phyloP scores from a whole-genome alignment of 306 rosid genomes.

The Benincasa hispida region DNA sequence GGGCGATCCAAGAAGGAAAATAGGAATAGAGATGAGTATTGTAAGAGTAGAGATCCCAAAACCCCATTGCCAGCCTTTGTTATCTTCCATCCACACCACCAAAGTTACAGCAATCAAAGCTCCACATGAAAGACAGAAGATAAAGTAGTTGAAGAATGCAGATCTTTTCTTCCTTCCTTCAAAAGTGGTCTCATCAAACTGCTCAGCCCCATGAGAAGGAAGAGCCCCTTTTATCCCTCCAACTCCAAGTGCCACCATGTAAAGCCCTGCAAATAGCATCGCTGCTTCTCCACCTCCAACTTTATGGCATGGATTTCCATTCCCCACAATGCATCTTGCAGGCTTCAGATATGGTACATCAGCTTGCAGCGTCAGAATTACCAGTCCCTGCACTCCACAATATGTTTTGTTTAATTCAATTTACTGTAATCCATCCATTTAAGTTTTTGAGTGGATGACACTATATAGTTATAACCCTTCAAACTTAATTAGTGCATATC shows the following conservation, averaged over 20 bases:
- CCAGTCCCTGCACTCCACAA: slow-evolving; percentile 46
- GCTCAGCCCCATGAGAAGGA: slow-evolving; percentile 77
- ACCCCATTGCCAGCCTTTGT: slow-evolving; percentile 88
- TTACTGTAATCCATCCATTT: too few relatives aligned
- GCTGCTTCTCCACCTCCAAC: slow-evolving; percentile 29
- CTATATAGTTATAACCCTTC: too few relatives aligned
- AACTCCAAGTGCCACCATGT: slow-evolving; percentile 78
- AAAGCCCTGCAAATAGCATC: slow-evolving; percentile 67
- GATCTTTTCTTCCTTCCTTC: slow-evolving; percentile 62
- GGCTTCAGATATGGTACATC: slow-evolving; percentile 48
- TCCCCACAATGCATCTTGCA: slow-evolving; percentile 28
- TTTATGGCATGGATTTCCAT: slow-evolving; percentile 28
- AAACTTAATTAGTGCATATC: too few relatives aligned
- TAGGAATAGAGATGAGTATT: slow-evolving; percentile 52
- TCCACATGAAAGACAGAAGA: slow-evolving; percentile 68
- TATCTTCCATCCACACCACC: slow-evolving; percentile 86
- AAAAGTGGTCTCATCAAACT: slow-evolving; percentile 49
- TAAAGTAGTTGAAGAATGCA: slow-evolving; percentile 59
- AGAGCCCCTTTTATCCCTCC: slow-evolving; percentile 88
- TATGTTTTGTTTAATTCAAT: background rate
- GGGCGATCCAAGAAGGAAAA: slow-evolving; percentile 59
- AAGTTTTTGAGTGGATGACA: too few relatives aligned
- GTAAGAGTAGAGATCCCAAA: slow-evolving; percentile 53
- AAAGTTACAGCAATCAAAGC: slow-evolving; percentile 70
- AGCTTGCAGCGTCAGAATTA: slow-evolving; percentile 72